A percentile compares a stretch with the other conserved stretches of the same genome.
Evolutionary conservation across 495 filamentous ascomycete species (phyloP).

Genomic region (Mycothermus thermophilus): DNA sequence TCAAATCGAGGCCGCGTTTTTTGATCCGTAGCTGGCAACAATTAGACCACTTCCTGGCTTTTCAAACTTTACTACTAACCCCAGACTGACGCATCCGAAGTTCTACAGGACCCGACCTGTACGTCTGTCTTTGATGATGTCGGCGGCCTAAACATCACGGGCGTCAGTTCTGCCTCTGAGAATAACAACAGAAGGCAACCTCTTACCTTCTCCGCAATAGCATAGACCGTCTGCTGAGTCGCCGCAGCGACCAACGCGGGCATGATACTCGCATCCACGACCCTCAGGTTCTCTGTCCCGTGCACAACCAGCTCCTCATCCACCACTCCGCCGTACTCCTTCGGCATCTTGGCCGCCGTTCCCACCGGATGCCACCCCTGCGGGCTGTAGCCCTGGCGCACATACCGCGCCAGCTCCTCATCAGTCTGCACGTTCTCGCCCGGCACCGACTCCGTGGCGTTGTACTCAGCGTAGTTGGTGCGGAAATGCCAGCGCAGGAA

Average conservation of each 20-base stretch:
- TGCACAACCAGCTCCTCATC: conserved; percentile 28
- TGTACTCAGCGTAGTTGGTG: conserved; percentile 11
- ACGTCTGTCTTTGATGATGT: conserved; percentile 23
- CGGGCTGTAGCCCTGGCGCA: conserved; percentile 7
- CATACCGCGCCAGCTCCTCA: conserved; percentile 15
- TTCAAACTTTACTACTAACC: no score
- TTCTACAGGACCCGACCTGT: no score
- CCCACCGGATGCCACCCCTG: conserved; percentile 24
- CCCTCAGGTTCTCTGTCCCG: conserved; percentile 22
- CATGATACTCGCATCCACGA: conserved; percentile 30
- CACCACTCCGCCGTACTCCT: conserved; percentile 37
- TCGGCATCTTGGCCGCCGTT: conserved; percentile 33
- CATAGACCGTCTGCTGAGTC: conserved; percentile 28
- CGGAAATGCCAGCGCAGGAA: conserved; percentile 24
- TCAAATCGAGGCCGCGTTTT: no score
- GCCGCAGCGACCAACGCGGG: conserved; percentile 23
- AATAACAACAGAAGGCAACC: neutral
- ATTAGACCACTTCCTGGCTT: no score
- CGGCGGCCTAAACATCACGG: conserved; percentile 17
- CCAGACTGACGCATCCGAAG: no score
- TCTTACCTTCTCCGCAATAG: conserved; percentile 30
- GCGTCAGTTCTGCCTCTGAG: no score
- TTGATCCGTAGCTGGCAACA: no score
- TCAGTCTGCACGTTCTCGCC: conserved; percentile 15
- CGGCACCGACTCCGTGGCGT: conserved; percentile 17